phyloP scores from a whole-genome alignment of 768 basidiomycete genomes.

The Boletus huronensis region DNA sequence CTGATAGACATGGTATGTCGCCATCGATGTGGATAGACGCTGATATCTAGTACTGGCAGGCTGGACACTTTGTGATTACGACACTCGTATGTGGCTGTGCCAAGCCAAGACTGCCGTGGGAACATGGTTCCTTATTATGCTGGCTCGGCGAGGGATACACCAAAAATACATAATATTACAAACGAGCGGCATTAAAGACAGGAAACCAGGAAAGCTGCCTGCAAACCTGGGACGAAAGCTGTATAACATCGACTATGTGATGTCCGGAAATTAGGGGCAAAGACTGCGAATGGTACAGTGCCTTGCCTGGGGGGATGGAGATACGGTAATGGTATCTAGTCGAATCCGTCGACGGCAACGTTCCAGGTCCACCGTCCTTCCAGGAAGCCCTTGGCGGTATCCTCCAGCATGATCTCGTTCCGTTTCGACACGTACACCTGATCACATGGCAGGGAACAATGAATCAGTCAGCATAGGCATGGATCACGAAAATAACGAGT shows the following conservation, averaged over 20 bases:
- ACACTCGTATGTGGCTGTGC: neutral
- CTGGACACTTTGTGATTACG: conserved; percentile 48
- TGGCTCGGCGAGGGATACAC: too few species aligned
- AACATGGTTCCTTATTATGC: too few species aligned
- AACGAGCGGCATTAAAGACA: conserved; percentile 2
- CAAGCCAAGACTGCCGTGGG: neutral
- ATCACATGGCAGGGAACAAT: neutral
- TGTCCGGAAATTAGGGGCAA: conserved; percentile 2
- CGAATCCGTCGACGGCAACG: conserved; percentile 64
- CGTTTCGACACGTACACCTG: conserved; percentile 95
- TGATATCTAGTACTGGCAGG: conserved; percentile 88
- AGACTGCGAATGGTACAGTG: neutral
- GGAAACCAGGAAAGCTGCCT: conserved; percentile 2
- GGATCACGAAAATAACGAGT: conserved; percentile 6
- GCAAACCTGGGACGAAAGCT: neutral
- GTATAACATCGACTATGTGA: neutral
- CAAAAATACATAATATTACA: conserved; percentile 14
- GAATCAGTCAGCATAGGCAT: neutral
- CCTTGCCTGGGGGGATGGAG: neutral
- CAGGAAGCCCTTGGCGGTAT: conserved; percentile 85
- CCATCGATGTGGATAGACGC: conserved; percentile 91
- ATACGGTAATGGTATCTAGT: conserved; percentile 30
- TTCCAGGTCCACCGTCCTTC: conserved; percentile 90
- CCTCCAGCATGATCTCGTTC: conserved; percentile 92
- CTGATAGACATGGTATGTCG: conserved; percentile 87